Conservation (phyloP, 805 yeast genomes). For the Nakazawaea wyomingensis region DNA sequence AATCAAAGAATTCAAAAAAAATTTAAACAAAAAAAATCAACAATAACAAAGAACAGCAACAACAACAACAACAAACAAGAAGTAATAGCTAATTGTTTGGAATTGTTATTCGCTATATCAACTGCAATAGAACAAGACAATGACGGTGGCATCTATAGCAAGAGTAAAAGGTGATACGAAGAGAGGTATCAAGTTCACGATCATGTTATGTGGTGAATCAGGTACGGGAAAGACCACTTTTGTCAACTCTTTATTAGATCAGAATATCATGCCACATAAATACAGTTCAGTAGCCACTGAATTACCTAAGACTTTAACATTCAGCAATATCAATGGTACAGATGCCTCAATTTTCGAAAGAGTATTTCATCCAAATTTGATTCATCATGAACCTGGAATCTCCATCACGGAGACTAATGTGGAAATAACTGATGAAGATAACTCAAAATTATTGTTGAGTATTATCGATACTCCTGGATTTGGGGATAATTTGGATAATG, state of each 20-base stretch:
- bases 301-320: conserved; percentile 47
- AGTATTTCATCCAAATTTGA: conserved; percentile 56
- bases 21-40: background rate
- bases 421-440: conserved; percentile 57
- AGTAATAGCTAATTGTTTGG: too few relatives aligned
- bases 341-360: conserved; percentile 53
- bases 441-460: conserved; percentile 46
- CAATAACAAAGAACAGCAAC: too few relatives aligned
- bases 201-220: conserved; percentile 66
- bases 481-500: conserved; percentile 57
- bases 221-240: conserved; percentile 80
- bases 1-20: background rate
- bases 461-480: conserved; percentile 58
- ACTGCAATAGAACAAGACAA: background rate
- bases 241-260: conserved; percentile 61
- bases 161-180: conserved; percentile 62
- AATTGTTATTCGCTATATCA: too few relatives aligned
- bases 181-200: conserved; percentile 68
- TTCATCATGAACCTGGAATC: conserved; percentile 67
- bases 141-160: conserved; percentile 9
- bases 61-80: background rate
- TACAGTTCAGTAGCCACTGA: conserved; percentile 22
- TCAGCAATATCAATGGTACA: conserved; percentile 54
- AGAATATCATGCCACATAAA: conserved; percentile 55
- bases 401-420: conserved; percentile 64